Conservation (phyloP, 139 green algal species). For the Bryopsis sp. region DNA sequence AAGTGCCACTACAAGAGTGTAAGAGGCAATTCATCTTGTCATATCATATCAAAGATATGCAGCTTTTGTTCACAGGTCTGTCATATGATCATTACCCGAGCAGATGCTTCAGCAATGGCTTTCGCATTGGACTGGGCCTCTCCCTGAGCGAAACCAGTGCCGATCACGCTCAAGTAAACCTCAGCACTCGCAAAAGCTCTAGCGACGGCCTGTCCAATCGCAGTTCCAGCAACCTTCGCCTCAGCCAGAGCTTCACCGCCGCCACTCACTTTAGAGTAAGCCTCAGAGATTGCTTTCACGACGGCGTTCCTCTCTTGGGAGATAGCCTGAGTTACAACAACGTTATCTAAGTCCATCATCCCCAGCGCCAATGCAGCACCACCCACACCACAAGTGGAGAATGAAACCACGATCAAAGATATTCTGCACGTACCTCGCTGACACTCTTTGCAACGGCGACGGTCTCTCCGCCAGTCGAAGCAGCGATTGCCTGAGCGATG, state of each 20-base stretch:
- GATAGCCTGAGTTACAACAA: slow-evolving; percentile 4
- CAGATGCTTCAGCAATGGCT: slow-evolving; percentile 4
- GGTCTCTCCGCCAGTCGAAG: not conserved
- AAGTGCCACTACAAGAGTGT: no score
- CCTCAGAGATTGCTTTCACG: not conserved
- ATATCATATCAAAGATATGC: no score
- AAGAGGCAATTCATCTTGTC: not conserved
- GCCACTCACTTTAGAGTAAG: not conserved
- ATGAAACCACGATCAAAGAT: not conserved
- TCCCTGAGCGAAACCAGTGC: not conserved
- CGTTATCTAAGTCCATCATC: no score
- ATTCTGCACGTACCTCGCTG: slow-evolving; percentile 3
- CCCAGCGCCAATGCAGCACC: no score
- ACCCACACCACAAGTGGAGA: not conserved
- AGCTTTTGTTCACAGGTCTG: no score
- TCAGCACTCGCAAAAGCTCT: not conserved
- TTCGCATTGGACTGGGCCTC: not conserved
- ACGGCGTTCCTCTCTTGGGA: not conserved
- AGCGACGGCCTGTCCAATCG: slow-evolving; percentile 6
- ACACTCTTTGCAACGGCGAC: not conserved
- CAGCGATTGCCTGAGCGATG: not conserved
- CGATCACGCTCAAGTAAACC: not conserved
- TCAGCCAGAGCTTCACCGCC: not conserved
- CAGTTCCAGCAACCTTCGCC: not conserved
- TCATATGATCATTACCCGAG: not conserved